phyloP scores from a whole-genome alignment of 2,329 filamentous ascomycete species.

The Pyrenophora tritici-repentis region DNA sequence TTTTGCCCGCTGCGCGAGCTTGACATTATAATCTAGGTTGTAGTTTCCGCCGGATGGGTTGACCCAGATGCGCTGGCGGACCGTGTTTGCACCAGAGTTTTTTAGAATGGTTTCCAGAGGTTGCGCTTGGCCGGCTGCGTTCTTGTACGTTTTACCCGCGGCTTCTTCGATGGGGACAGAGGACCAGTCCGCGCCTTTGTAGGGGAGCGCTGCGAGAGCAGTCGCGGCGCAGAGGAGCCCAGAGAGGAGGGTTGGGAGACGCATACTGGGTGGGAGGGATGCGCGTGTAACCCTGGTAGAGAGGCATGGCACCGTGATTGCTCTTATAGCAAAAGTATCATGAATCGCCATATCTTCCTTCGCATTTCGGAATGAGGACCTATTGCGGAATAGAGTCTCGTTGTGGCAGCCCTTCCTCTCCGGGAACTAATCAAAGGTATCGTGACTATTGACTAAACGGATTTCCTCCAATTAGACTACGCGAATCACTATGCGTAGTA shows the following conservation, averaged over 20 bases:
- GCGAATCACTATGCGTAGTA: not conserved
- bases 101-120: constrained; percentile 68
- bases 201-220: constrained; percentile 58
- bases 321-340: not conserved
- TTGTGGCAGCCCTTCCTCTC: not conserved
- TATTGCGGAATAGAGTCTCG: no score
- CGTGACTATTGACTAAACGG: not conserved
- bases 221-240: constrained; percentile 27
- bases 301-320: not conserved
- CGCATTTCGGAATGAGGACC: not conserved
- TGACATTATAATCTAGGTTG: constrained; percentile 71
- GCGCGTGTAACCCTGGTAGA: not conserved
- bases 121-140: constrained; percentile 56
- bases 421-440: no score
- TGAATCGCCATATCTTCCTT: not conserved
- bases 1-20: constrained; percentile 68
- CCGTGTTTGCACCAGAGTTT: constrained; percentile 67
- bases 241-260: constrained; percentile 24
- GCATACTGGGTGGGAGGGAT: constrained; percentile 27
- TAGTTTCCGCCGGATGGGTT: constrained; percentile 66
- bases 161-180: constrained; percentile 68
- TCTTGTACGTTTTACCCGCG: constrained; percentile 65
- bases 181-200: constrained; percentile 73
- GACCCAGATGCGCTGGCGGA: constrained; percentile 74
- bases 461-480: constrained; percentile 13